Evolutionary conservation across 441 rosid species (phyloP).

Genomic region (Breynia disticha): DNA sequence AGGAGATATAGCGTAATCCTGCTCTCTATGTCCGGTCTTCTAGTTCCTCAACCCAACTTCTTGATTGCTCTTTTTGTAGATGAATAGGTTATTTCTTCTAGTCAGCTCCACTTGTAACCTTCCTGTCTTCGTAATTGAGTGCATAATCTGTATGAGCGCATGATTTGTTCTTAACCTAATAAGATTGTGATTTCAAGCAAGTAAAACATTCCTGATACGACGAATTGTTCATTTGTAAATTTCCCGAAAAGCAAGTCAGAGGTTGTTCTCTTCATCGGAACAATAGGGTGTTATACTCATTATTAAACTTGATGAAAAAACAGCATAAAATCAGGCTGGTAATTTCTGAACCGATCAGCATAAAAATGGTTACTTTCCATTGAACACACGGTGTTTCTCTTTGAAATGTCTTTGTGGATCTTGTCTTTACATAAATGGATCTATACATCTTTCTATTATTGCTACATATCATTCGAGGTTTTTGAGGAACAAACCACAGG

Average conservation of each 20-base stretch:
- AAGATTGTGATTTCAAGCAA: too few species aligned
- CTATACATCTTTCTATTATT: constrained; percentile 24
- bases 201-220: too few species aligned
- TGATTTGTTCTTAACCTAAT: too few species aligned
- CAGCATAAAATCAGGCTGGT: background rate
- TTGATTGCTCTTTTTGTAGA: too few species aligned
- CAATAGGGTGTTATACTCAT: constrained; percentile 8
- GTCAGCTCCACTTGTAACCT: too few species aligned
- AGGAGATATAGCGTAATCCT: constrained; percentile 33
- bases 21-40: background rate
- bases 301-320: constrained; percentile 14
- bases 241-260: background rate
- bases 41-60: too few species aligned
- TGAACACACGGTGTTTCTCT: constrained; percentile 2
- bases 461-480: constrained; percentile 17
- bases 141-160: too few species aligned
- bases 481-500: background rate
- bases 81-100: too few species aligned
- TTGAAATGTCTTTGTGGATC: constrained; percentile 16
- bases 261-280: background rate
- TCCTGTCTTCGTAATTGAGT: too few species aligned
- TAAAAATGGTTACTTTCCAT: too few species aligned
- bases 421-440: constrained; percentile 20
- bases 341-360: background rate
- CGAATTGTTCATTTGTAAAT: too few species aligned